Base-by-base conservation (phyloP, 2,329 filamentous ascomycete genomes). In the Cylindrodendrum hubeiense region DNA sequence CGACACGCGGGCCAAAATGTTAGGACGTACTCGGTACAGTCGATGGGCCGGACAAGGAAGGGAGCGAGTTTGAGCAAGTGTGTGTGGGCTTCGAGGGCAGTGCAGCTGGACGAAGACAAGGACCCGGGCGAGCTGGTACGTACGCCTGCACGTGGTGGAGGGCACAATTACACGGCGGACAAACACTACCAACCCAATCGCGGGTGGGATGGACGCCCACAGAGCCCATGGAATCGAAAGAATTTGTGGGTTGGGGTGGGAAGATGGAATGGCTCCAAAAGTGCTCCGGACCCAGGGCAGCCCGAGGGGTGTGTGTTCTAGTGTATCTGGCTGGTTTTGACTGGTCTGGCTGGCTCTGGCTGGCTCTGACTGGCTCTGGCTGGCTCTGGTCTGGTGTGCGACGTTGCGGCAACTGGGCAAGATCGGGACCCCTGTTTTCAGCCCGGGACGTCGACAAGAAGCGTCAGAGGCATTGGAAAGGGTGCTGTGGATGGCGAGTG, bases 391-490 rank as follows among this genome's bases (percentile, higher is more conserved):
- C 50, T 49, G 60, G 55, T 54, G 55, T 50, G 37, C 46, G 55
- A 60, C 49, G 41, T 61, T 54, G 66, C 52, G 60, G 67, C 60
- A 71, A 66, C 63, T 67, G 63, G 61, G 63, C 63, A 71, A 71
- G 66, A 73, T 68, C 66, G 53, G 46, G 39, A 74, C 71, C 72
- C 72, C 72, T 74, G 72, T 74, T 74, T 74, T 74, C 72, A 74
- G 72, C 72, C 71, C 66, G 53, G 61, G 60, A 72, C 55, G 67
- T 72, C 59, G 63, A 71, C 47, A 67, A 55, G 51, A 72, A 69
- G 70, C 71, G 69, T 71, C 71, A 69, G 60, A 74, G 60, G 53
- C 60, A 67, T 51, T 61, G 56, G 55, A 61, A 60, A 55, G 58
- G 59, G 41, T 63, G 50, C 57, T 44, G 57, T 62, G 43, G 59